phyloP scores from a whole-genome alignment of 1,139 yeast species.

The Suhomyces bolitotheri region DNA sequence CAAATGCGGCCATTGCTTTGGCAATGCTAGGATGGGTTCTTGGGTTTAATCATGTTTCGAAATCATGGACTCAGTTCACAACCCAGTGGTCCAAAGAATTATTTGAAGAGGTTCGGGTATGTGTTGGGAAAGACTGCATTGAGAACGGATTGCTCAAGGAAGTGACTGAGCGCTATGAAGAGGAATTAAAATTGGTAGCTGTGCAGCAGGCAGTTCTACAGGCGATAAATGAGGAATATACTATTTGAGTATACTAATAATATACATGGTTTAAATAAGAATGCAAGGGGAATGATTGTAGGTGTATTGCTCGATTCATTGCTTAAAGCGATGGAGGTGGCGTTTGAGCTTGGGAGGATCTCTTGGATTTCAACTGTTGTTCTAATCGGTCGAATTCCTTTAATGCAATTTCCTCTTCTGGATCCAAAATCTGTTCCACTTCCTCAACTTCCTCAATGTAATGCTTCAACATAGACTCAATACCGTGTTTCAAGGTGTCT shows the following conservation, averaged over 20 bases:
- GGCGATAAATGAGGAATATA: conserved; percentile 9
- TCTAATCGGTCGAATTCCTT: conserved; percentile 73
- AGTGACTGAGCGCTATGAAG: conserved; percentile 25
- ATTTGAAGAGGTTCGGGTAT: conserved; percentile 38
- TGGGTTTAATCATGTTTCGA: conserved; percentile 47
- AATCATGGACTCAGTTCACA: conserved; percentile 36
- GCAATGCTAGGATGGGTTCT: conserved; percentile 43
- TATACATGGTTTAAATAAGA: conserved; percentile 10
- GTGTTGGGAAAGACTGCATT: conserved; percentile 39
- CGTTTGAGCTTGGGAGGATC: conserved; percentile 15
- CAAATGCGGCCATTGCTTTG: conserved; percentile 37
- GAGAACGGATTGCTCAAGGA: conserved; percentile 42
- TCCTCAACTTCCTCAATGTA: conserved; percentile 80
- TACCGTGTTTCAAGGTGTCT: conserved; percentile 78
- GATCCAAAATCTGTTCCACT: conserved; percentile 63
- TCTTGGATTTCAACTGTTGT: conserved; percentile 30
- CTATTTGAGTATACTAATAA: conserved; percentile 2
- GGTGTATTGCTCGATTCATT: background rate
- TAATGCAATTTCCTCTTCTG: conserved; percentile 53
- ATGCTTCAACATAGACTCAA: conserved; percentile 81
- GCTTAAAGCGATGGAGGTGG: conserved; percentile 36
- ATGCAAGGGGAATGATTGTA: conserved; percentile 1
- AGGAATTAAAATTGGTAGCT: conserved; percentile 22
- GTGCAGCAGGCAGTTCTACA: conserved; percentile 23
- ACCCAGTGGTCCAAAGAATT: conserved; percentile 31